Percentiles rank a stretch among this genome's conserved stretches.
phyloP scores from a whole-genome alignment of 2,329 filamentous ascomycete species.

The Cordyceps pruinosa region DNA sequence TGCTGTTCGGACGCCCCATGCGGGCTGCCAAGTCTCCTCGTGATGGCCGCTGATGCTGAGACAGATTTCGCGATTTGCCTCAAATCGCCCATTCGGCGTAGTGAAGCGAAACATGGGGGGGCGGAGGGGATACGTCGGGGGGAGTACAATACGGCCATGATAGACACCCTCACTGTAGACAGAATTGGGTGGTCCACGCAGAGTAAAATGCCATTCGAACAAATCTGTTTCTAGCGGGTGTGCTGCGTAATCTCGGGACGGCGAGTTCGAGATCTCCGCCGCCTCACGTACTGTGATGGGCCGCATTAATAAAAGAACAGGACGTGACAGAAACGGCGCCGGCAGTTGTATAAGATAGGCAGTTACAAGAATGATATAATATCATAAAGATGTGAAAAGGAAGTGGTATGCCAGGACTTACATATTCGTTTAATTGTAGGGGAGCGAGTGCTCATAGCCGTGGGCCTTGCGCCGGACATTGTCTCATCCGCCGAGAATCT shows the following conservation, averaged over 20 bases:
- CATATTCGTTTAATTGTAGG: constrained; percentile 80
- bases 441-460: constrained; percentile 58
- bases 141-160: constrained; percentile 90
- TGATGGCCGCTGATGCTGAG: constrained; percentile 90
- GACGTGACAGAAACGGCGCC: background rate
- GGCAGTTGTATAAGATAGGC: background rate
- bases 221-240: constrained; percentile 81
- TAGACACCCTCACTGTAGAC: constrained; percentile 79
- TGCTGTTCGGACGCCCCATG: constrained; percentile 92
- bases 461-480: constrained; percentile 6
- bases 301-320: constrained; percentile 31
- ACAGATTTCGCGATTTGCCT: constrained; percentile 95
- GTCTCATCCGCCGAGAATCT: background rate
- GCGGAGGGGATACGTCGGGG: constrained; percentile 80
- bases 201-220: constrained; percentile 98
- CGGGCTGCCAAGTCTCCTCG: constrained; percentile 97
- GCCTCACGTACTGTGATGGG: constrained; percentile 66
- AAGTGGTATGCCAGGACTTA: constrained; percentile 23
- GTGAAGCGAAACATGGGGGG: constrained; percentile 94
- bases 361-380: background rate
- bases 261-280: constrained; percentile 70
- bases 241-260: constrained; percentile 80
- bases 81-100: constrained; percentile 86
- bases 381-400: background rate
- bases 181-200: constrained; percentile 79